Evolutionary conservation across 176 grass and related monocot genomes (phyloP).

Genomic region (Hsuehochloa calcarea): DNA sequence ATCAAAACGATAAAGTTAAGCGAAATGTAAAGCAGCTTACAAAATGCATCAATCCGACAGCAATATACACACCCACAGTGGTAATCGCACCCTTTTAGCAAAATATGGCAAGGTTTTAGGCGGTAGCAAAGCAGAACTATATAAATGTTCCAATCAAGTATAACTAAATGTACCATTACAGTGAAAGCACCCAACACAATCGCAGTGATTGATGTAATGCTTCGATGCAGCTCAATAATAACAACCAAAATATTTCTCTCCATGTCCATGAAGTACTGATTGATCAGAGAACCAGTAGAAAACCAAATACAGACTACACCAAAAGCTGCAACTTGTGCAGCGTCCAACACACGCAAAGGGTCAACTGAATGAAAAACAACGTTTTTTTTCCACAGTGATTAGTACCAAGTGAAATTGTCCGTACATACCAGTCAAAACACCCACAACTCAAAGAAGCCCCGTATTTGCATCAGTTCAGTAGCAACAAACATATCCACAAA

Average conservation of each 20-base stretch:
- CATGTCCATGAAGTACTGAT: neutral
- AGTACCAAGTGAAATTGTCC: neutral
- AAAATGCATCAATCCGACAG: neutral
- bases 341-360: neutral
- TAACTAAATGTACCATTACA: neutral
- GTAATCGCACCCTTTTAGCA: conserved; percentile 1
- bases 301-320: neutral
- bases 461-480: neutral
- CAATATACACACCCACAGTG: neutral
- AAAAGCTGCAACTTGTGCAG: neutral
- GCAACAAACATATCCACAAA: neutral
- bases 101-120: neutral
- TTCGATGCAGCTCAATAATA: neutral
- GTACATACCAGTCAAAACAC: neutral
- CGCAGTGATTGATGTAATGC: neutral
- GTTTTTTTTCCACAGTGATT: neutral
- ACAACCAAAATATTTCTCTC: neutral
- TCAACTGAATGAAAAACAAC: neutral
- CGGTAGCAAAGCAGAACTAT: neutral
- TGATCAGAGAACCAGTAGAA: neutral
- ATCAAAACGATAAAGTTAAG: neutral
- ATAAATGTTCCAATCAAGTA: neutral
- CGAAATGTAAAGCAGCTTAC: neutral
- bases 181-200: neutral
- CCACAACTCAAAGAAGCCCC: neutral